phyloP scores from a whole-genome alignment of 2,329 filamentous ascomycete genomes.

The Hypoxylon sp. region DNA sequence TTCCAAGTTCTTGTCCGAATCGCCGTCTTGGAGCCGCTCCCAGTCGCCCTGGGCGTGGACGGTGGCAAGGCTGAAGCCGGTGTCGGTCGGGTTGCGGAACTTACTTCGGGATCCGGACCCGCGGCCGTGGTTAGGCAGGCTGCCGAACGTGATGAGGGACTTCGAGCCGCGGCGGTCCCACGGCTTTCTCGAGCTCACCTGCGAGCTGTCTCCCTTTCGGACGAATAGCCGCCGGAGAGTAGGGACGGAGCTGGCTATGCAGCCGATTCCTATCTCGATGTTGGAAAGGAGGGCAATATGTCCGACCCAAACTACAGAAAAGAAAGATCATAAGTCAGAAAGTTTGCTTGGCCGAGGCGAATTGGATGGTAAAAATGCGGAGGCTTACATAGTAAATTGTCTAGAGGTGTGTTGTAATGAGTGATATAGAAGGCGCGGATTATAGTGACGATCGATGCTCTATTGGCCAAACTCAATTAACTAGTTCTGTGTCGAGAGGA shows the following conservation, averaged over 20 bases:
- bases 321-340: background rate
- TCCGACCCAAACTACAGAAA: slow-evolving; percentile 40
- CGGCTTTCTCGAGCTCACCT: background rate
- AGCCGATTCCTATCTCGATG: slow-evolving; percentile 40
- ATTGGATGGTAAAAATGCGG: background rate
- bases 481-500: background rate
- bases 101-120: background rate
- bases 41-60: slow-evolving; percentile 16
- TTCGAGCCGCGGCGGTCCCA: background rate
- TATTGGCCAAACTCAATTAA: slow-evolving; percentile 15
- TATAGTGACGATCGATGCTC: slow-evolving; percentile 44
- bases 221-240: slow-evolving; percentile 32
- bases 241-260: slow-evolving; percentile 33
- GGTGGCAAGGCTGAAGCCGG: slow-evolving; percentile 19
- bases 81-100: slow-evolving; percentile 28
- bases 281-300: slow-evolving; percentile 43
- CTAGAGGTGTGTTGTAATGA: slow-evolving; percentile 39
- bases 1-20: slow-evolving; percentile 14
- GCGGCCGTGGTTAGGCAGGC: slow-evolving; percentile 1
- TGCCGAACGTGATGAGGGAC: slow-evolving; percentile 25
- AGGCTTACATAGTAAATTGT: slow-evolving; percentile 41
- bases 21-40: slow-evolving; percentile 15
- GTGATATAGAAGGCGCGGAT: slow-evolving; percentile 42
- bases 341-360: background rate
- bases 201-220: background rate